Base-by-base conservation (phyloP, 768 basidiomycete species). In the Exidia glandulosa region DNA sequence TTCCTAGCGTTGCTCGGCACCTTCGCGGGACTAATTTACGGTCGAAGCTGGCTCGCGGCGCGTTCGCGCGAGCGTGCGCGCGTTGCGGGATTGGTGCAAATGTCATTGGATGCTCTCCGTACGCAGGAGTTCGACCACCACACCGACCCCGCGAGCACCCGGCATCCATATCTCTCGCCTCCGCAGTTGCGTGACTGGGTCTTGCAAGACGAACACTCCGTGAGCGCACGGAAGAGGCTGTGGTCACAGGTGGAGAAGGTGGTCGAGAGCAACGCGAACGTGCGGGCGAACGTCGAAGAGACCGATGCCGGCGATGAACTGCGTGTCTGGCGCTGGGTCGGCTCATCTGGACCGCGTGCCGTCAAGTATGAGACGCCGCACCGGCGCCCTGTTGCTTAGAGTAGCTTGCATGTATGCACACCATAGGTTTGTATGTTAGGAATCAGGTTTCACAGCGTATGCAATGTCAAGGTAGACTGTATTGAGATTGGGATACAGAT, bases 281-380 rank as follows among this genome's bases (percentile, higher is more conserved):
- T 96, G 47, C 81, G 90, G 62, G 85, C 83, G 32, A 88, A 87
- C 69, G 74, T 91, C 57, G 88, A 89, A 71, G 93, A 95, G 71
- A 81, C 89, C 54, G 78, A 77, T 62, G 87, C 87, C 64, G 92
- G 93, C 12, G 91, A 94, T 71, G 90, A 92, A 73, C 79, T 85
- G 73, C 82, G 90, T 64, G 92, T 92, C 59, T 95, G 93, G 93
- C 76, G 87, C 60, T 95, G 93, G 93, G 82, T 91, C 32, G 92
- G 92, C n/a, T 29, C 58, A 1, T 54, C 50, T 3, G 50, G 25
- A 4, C 50, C 50, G 41, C 16, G 41, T 6, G 23, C 19, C 19
- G 41, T 45, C 41, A 45, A 45, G 41, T 19, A 19, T 14, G 41
- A 45, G 41, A 14, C 41, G 6, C 23, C 41, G 12, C 16, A 19